Conservation (phyloP, 352 stramenopile genomes). For the Phytophthora foliorum region DNA sequence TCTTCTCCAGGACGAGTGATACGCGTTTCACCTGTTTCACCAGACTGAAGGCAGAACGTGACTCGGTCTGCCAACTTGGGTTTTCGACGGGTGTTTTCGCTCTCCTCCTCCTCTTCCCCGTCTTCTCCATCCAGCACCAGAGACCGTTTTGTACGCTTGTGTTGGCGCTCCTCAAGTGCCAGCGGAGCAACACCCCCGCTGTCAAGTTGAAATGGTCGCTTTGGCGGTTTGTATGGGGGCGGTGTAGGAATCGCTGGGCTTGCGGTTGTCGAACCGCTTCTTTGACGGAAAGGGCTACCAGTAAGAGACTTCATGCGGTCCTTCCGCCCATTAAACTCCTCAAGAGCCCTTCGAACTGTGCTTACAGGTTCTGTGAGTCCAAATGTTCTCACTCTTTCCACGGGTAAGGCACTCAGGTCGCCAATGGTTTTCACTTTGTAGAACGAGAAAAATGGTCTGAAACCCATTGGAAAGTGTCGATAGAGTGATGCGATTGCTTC, state of each 20-base stretch:
- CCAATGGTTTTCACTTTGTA: conserved; percentile 81
- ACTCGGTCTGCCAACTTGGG: conserved; percentile 63
- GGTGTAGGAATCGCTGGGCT: conserved; percentile 39
- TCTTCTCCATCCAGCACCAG: conserved; percentile 38
- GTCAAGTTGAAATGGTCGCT: conserved; percentile 40
- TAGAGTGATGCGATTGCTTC: conserved; percentile 63
- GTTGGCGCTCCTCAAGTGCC: conserved; percentile 42
- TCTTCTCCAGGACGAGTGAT: conserved; percentile 67
- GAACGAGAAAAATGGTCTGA: conserved; percentile 66
- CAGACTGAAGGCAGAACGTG: conserved; percentile 58
- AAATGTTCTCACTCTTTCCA: conserved; percentile 66
- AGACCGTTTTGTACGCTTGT: conserved; percentile 59
- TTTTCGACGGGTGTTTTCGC: conserved; percentile 19
- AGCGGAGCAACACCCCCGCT: conserved; percentile 23
- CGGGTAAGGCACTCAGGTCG: conserved; percentile 60
- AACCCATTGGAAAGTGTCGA: conserved; percentile 60
- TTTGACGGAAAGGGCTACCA: conserved; percentile 53
- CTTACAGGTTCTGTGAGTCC: conserved; percentile 65
- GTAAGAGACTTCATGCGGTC: conserved; percentile 45
- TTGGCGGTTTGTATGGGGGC: conserved; percentile 43
- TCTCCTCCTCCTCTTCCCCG: conserved; percentile 17
- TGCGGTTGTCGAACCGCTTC: conserved; percentile 20
- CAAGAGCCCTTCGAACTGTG: conserved; percentile 62
- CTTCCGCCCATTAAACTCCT: conserved; percentile 60
- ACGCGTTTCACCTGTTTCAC: conserved; percentile 44